A percentile compares a stretch with the other conserved stretches of the same genome.
phyloP scores from a whole-genome alignment of 208 protist species.

The Leishmania tarentolae region DNA sequence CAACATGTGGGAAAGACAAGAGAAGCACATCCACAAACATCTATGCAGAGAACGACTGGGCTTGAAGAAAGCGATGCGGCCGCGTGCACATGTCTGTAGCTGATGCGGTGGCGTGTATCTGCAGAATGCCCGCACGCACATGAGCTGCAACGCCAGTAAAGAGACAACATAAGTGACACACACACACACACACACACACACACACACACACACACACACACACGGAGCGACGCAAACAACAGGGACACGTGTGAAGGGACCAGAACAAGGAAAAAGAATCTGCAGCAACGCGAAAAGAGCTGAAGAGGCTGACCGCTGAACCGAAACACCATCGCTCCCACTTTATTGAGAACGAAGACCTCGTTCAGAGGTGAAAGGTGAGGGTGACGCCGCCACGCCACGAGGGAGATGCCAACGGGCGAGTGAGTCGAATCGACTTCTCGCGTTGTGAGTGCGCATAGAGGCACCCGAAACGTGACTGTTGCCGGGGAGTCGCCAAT shows the following conservation, averaged over 20 bases:
- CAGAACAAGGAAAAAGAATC: not conserved
- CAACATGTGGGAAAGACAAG: too few relatives aligned
- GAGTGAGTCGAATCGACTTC: not conserved
- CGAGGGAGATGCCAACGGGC: not conserved
- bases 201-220: too few relatives aligned
- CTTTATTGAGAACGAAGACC: not conserved
- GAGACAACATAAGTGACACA: not conserved
- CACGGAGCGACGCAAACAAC: not conserved
- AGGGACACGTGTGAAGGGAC: not conserved
- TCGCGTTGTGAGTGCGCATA: not conserved
- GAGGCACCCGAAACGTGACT: not conserved
- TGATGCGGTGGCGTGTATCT: not conserved
- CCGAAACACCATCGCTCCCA: constrained; percentile 1
- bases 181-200: not conserved
- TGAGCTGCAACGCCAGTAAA: not conserved
- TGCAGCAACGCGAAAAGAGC: not conserved
- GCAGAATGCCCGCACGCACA: not conserved
- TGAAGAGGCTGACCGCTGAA: not conserved
- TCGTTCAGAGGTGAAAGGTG: not conserved
- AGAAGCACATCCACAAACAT: too few relatives aligned
- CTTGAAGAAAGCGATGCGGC: not conserved
- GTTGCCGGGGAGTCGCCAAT: not conserved
- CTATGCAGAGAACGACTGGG: not conserved
- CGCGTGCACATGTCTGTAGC: not conserved
- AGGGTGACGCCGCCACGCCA: not conserved